Conservation (phyloP, 306 rosid species). For the Rubus idaeus region DNA sequence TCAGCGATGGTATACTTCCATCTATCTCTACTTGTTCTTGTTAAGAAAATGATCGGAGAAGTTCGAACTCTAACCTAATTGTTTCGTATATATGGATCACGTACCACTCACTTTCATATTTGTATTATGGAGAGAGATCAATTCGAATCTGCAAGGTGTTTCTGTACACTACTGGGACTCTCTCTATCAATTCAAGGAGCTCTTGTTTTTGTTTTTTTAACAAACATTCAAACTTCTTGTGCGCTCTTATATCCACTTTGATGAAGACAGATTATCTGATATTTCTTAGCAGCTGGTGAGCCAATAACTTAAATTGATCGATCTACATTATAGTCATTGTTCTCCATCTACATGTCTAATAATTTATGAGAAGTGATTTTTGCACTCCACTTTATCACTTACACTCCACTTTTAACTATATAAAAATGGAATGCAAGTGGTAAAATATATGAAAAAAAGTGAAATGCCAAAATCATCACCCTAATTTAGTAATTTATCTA, state of each 20-base stretch:
- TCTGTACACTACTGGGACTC: neutral
- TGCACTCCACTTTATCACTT: no score
- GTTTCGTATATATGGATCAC: neutral
- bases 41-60: neutral
- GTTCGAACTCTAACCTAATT: neutral
- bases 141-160: neutral
- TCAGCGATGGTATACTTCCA: no score
- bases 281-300: neutral
- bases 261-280: conserved; percentile 18
- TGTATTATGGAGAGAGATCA: neutral
- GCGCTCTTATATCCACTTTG: conserved; percentile 3
- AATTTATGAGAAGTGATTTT: no score
- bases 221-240: conserved; percentile 3
- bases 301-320: neutral
- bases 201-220: neutral
- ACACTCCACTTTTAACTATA: no score
- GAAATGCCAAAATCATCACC: no score
- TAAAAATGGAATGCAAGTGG: no score
- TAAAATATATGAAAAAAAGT: no score
- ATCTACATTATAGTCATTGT: neutral
- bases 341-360: neutral
- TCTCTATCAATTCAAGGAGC: neutral
- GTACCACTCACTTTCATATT: neutral
- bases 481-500: neutral
- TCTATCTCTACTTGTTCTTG: neutral